These are phyloP conservation scores for Podaxis mareebaensis DNA, from an alignment of 768 basidiomycete species.

Conservation along the genomic window DNA sequence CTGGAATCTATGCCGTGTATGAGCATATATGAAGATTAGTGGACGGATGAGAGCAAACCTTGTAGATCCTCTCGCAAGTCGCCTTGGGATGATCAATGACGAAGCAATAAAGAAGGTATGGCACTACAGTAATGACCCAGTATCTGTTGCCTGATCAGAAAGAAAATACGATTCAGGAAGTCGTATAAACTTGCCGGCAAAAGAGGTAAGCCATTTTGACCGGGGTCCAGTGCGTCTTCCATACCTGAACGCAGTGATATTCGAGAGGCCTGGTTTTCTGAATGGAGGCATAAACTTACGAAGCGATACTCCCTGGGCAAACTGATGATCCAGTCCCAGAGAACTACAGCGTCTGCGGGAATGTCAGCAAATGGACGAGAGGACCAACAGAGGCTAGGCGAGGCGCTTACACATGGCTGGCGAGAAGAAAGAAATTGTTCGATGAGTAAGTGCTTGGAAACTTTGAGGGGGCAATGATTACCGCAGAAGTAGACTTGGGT, in stretches of 20 bases:
- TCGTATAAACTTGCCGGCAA: slow-evolving; percentile 61
- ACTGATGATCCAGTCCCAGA: slow-evolving; percentile 87
- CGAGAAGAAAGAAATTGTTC: slow-evolving; percentile 22
- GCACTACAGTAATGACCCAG: slow-evolving; percentile 81
- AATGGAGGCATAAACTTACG: slow-evolving; percentile 40
- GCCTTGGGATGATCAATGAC: slow-evolving; percentile 65
- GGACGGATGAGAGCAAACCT: slow-evolving; percentile 37
- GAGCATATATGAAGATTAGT: slow-evolving; percentile 11
- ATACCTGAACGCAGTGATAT: slow-evolving; percentile 48
- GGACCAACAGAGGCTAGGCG: slow-evolving; percentile 25
- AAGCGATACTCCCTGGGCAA: slow-evolving; percentile 77
- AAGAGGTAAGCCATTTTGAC: slow-evolving; percentile 83
- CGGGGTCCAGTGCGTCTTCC: slow-evolving; percentile 83
- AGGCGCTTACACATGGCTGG: slow-evolving; percentile 68
- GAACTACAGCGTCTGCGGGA: slow-evolving; percentile 67
- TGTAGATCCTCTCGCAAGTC: slow-evolving; percentile 71
- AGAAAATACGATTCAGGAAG: slow-evolving; percentile 19
- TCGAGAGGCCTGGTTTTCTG: slow-evolving; percentile 25
- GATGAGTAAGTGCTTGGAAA: slow-evolving; percentile 29
- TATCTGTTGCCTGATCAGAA: slow-evolving; percentile 47
- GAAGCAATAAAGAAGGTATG: slow-evolving; percentile 77
- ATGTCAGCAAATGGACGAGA: slow-evolving; percentile 29
- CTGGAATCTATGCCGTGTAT: slow-evolving; percentile 57
- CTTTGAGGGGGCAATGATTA: slow-evolving; percentile 41
- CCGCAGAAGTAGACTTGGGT: slow-evolving; percentile 86